Evolutionary conservation across 2,329 filamentous ascomycete genomes (phyloP), one percentile per base, ranked within the genome.

Genomic region (Lasiodiplodia hormozganensis): DNA sequence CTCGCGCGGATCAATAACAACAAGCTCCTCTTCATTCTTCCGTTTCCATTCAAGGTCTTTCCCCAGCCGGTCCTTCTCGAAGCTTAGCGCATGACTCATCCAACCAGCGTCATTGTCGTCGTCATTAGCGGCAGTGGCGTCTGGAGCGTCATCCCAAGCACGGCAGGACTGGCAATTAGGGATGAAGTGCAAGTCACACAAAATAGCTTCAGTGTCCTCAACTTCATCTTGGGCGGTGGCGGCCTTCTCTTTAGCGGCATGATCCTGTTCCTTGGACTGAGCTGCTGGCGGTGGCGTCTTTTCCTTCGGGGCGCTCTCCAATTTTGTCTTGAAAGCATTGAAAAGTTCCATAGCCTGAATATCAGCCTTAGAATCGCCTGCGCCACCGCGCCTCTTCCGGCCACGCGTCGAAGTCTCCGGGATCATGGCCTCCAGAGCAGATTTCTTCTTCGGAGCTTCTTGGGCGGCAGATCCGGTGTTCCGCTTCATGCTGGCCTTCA

Each of bases 121-220:
- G 60, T 88, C 88, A 69, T 88, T 87, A n/a, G 34, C 62, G 28
- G 84, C 83, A 2, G 18, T 31, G 14, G 58, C 49, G 21, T 62
- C 52, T 2, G 66, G 56, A 43, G 87, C 43, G 43, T 47, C 89
- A 65, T 90, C 88, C 93, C 94, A 97, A 0, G 90, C 88, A 69
- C 88, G 89, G 79, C 96, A 98, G 54, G 93, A 97, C 77, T 97
- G 93, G 79, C 96, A 99, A 74, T 96, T 92, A 60, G 92, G 92
- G 71, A 99, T 96, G 79, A 98, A 99, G 78, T 99, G 96, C 43
- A 99, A 82, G 78, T 98, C 96, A 76, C 96, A 99, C 4, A 96
- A 85, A 62, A 86, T 86, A 2, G 89, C 90, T 77, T 91, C 88
- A 2, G 90, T 90, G 21, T 86, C 85, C 69, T 64, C 68, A 70